A percentile compares a stretch with the other conserved stretches of the same genome.
Evolutionary conservation across 768 basidiomycete genomes (phyloP).

Genomic region (Floccularia luteovirens): DNA sequence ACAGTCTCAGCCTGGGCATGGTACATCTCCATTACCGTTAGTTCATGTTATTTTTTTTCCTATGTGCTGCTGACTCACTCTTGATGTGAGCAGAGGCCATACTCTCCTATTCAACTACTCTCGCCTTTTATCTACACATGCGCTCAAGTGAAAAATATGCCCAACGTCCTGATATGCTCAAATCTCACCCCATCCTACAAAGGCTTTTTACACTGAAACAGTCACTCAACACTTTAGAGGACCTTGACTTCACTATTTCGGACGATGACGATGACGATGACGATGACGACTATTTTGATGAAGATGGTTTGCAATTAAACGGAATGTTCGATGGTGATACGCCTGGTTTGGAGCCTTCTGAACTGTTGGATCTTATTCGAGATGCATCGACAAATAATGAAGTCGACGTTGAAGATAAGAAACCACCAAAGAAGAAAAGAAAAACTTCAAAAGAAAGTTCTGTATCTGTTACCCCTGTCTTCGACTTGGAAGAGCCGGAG

Average conservation of each 20-base stretch:
- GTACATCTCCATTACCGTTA: conserved; percentile 84
- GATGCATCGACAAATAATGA: conserved; percentile 13
- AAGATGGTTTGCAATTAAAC: conserved; percentile 31
- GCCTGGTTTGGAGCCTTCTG: conserved; percentile 46
- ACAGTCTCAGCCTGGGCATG: conserved; percentile 60
- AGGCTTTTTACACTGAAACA: conserved; percentile 82
- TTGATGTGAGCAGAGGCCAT: conserved; percentile 60
- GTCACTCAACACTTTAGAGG: conserved; percentile 73
- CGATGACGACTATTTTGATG: conserved; percentile 29
- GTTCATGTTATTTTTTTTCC: conserved; percentile 18
- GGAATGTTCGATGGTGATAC: conserved; percentile 28
- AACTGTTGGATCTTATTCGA: conserved; percentile 31
- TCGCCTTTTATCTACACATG: conserved; percentile 92
- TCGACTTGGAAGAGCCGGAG: conserved; percentile 78
- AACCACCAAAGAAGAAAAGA: conserved; percentile 57
- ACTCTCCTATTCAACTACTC: conserved; percentile 81
- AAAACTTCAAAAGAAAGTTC: conserved; percentile 30
- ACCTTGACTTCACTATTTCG: conserved; percentile 63
- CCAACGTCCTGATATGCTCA: conserved; percentile 52
- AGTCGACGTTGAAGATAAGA: conserved; percentile 19
- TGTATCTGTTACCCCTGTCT: conserved; percentile 37
- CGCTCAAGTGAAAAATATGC: conserved; percentile 61
- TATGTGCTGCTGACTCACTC: not conserved
- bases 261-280: conserved; percentile 41
- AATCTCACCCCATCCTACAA: conserved; percentile 61